Evolutionary conservation across 2,329 filamentous ascomycete genomes (phyloP).

Genomic region (Calonectria crousiana): DNA sequence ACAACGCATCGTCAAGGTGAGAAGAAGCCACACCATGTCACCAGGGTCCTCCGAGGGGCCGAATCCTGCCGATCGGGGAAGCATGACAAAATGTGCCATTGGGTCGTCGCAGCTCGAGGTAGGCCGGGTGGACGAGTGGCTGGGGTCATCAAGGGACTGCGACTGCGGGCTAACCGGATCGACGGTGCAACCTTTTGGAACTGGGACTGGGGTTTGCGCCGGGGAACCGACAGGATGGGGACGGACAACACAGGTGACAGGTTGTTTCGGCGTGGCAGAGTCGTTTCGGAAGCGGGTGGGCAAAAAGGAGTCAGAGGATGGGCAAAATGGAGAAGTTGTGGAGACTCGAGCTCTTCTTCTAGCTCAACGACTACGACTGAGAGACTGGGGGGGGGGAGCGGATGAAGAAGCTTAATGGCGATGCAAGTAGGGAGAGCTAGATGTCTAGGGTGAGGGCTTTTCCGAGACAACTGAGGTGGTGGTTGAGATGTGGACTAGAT

Average conservation of each 20-base stretch:
- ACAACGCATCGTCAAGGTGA: constrained; percentile 14
- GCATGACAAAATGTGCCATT: not conserved
- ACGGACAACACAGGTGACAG: constrained; percentile 20
- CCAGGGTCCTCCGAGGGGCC: constrained; percentile 18
- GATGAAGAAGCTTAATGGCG: constrained; percentile 30
- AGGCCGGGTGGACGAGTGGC: constrained; percentile 25
- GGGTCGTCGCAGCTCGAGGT: constrained; percentile 21
- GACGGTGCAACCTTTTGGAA: constrained; percentile 25
- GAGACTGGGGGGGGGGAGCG: constrained; percentile 8
- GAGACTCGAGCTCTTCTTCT: not conserved
- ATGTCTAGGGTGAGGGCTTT: constrained; percentile 25
- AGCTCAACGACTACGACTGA: not conserved
- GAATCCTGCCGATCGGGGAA: constrained; percentile 15
- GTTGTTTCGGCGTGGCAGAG: constrained; percentile 36
- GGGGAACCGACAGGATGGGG: constrained; percentile 18
- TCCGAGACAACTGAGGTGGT: constrained; percentile 7
- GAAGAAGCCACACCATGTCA: constrained; percentile 13
- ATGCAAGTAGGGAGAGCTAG: constrained; percentile 17
- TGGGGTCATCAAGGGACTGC: constrained; percentile 24
- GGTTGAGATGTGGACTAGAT: constrained; percentile 7
- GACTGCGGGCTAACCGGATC: constrained; percentile 30
- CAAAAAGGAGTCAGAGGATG: constrained; percentile 16
- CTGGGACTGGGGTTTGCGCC: constrained; percentile 2
- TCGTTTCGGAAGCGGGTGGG: constrained; percentile 31
- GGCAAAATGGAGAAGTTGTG: constrained; percentile 25